phyloP scores from a whole-genome alignment of 352 stramenopile genomes.

The Blastocystis sp. region DNA sequence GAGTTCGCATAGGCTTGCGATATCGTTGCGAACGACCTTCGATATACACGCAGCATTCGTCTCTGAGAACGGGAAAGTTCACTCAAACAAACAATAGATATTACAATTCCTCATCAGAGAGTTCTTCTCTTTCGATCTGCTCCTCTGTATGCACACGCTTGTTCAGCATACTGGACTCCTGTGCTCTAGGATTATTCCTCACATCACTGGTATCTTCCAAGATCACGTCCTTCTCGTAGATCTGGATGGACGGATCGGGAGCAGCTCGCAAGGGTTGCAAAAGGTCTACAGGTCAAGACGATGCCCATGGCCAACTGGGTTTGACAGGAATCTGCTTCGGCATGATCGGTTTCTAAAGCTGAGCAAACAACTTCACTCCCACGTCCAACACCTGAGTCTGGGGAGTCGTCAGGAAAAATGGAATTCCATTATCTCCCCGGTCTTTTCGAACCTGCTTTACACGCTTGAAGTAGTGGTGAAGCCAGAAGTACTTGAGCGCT shows the following conservation, averaged over 20 bases:
- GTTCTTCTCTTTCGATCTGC: constrained; percentile 24
- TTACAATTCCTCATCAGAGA: constrained; percentile 32
- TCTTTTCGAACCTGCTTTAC: background rate
- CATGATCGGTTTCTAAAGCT: background rate
- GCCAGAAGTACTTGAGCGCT: constrained; percentile 34
- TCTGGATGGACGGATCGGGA: background rate
- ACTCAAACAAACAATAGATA: background rate
- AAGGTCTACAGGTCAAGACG: background rate
- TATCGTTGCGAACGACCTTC: background rate
- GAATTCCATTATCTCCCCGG: background rate
- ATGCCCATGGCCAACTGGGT: background rate
- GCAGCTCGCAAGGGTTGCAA: background rate
- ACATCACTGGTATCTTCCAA: background rate
- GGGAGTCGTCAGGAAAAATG: constrained; percentile 20
- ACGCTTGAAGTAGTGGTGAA: constrained; percentile 1
- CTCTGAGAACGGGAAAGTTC: background rate
- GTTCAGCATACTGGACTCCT: background rate
- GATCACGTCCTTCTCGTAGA: constrained; percentile 52
- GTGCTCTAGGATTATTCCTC: background rate
- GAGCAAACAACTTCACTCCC: background rate
- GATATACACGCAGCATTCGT: background rate
- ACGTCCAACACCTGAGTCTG: background rate
- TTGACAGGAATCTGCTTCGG: background rate
- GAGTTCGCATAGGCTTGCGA: background rate
- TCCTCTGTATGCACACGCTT: constrained; percentile 2